phyloP scores from a whole-genome alignment of 805 yeast species.

The Lipomyces oligophaga region DNA sequence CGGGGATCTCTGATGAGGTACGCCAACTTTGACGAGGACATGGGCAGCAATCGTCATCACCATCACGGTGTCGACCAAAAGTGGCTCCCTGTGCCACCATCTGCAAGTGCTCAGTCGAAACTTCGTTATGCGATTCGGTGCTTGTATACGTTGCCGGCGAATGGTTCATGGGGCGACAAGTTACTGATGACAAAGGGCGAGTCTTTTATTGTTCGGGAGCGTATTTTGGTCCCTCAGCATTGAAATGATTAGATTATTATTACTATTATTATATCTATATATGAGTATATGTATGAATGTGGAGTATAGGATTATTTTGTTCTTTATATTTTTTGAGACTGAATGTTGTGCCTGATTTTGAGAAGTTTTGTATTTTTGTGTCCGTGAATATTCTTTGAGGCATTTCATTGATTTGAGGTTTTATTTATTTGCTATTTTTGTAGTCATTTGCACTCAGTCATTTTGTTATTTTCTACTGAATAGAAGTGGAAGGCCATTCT shows the following conservation, averaged over 20 bases:
- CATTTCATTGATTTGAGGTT: background rate
- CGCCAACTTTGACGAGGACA: constrained; percentile 5
- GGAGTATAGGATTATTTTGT: constrained; percentile 1
- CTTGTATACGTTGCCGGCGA: constrained; percentile 25
- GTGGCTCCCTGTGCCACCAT: constrained; percentile 24
- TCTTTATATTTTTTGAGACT: background rate
- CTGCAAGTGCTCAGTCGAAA: constrained; percentile 10
- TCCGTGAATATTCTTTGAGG: background rate
- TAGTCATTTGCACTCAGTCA: background rate
- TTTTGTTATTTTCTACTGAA: background rate
- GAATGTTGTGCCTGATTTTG: too few species aligned
- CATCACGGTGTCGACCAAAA: constrained; percentile 14
- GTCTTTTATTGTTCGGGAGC: constrained; percentile 22
- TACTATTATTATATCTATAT: too few species aligned
- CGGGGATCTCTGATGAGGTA: constrained; percentile 8
- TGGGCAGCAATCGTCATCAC: too few species aligned
- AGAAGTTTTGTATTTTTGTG: background rate
- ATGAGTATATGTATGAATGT: background rate
- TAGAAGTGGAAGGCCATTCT: too few species aligned
- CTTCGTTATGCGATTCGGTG: constrained; percentile 27
- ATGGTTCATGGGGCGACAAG: constrained; percentile 29
- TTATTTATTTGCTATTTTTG: background rate
- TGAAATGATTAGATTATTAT: background rate
- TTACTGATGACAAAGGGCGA: constrained; percentile 22
- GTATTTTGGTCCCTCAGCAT: constrained; percentile 6